phyloP scores from a whole-genome alignment of 805 yeast species.

The Candida maris region DNA sequence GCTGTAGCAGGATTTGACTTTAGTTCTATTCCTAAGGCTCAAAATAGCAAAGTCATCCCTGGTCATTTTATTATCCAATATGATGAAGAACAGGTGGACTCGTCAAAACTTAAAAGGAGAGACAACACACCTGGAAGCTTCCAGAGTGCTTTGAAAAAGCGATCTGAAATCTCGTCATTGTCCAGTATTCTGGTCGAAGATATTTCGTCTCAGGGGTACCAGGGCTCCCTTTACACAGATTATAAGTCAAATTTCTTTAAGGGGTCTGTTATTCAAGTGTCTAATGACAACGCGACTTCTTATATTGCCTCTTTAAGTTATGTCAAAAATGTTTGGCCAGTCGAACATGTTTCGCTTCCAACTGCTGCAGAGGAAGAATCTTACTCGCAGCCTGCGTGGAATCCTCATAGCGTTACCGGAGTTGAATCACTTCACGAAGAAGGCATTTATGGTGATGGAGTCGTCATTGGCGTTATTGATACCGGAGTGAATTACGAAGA shows the following conservation, averaged over 20 bases:
- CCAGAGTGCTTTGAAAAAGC: not conserved
- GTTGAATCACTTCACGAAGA: constrained; percentile 15
- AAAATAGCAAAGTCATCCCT: constrained; percentile 3
- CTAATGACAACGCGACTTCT: constrained; percentile 4
- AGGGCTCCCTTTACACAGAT: constrained; percentile 4
- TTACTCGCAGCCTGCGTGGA: constrained; percentile 9
- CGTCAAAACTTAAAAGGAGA: constrained; percentile 1
- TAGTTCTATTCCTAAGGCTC: no score
- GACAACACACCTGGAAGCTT: not conserved
- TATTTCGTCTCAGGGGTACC: constrained; percentile 2
- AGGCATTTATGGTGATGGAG: constrained; percentile 15
- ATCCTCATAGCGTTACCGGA: constrained; percentile 19
- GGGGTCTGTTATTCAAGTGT: constrained; percentile 6
- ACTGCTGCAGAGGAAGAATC: not conserved
- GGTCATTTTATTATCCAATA: constrained; percentile 9
- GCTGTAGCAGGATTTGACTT: no score
- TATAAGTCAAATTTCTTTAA: constrained; percentile 6
- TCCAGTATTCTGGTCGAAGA: constrained; percentile 1
- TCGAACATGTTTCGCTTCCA: constrained; percentile 3
- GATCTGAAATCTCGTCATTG: not conserved
- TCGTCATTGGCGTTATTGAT: constrained; percentile 16
- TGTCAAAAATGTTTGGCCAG: constrained; percentile 11
- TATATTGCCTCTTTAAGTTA: constrained; percentile 2
- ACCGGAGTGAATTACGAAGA: constrained; percentile 13
- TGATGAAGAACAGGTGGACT: not conserved